A percentile compares a stretch with the other conserved stretches of the same genome.
Conservation (phyloP, 2,329 filamentous ascomycete genomes). For the Huntiella savannae region DNA sequence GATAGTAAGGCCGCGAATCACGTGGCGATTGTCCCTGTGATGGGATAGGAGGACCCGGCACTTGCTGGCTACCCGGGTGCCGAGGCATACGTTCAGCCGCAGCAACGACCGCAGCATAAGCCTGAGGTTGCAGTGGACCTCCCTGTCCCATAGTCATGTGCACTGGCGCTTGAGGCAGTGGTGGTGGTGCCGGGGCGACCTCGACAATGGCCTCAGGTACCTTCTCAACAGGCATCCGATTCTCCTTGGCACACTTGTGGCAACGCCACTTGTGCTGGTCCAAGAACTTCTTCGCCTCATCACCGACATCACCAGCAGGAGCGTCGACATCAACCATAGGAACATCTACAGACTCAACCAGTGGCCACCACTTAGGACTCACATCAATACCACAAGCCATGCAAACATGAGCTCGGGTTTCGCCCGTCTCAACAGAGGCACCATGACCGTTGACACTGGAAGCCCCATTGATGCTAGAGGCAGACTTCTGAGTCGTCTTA, state of each 20-base stretch:
- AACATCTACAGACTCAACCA: conserved; percentile 32
- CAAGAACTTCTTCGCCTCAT: conserved; percentile 39
- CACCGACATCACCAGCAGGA: conserved; percentile 24
- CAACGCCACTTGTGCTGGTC: conserved; percentile 49
- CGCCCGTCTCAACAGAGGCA: neutral
- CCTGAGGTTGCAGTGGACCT: neutral
- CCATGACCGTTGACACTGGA: conserved; percentile 15
- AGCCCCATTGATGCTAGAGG: neutral
- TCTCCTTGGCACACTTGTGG: conserved; percentile 49
- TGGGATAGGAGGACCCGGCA: conserved; percentile 2
- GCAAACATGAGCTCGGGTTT: conserved; percentile 28
- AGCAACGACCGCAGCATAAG: neutral
- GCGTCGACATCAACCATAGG: conserved; percentile 32
- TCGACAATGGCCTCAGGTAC: conserved; percentile 14
- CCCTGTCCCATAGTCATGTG: neutral
- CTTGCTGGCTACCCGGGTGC: conserved; percentile 12
- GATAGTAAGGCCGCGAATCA: conserved; percentile 3
- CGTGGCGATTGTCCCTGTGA: conserved; percentile 1
- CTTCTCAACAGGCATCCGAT: conserved; percentile 22
- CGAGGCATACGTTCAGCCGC: conserved; percentile 14
- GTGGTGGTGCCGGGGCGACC: neutral
- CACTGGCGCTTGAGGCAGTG: conserved; percentile 5
- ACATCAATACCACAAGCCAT: conserved; percentile 49
- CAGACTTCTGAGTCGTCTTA: neutral
- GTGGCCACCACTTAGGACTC: conserved; percentile 56